These are phyloP conservation scores for Coniochaeta prunicola DNA, from an alignment of 2,329 filamentous ascomycete genomes.

Conservation along the genomic window DNA sequence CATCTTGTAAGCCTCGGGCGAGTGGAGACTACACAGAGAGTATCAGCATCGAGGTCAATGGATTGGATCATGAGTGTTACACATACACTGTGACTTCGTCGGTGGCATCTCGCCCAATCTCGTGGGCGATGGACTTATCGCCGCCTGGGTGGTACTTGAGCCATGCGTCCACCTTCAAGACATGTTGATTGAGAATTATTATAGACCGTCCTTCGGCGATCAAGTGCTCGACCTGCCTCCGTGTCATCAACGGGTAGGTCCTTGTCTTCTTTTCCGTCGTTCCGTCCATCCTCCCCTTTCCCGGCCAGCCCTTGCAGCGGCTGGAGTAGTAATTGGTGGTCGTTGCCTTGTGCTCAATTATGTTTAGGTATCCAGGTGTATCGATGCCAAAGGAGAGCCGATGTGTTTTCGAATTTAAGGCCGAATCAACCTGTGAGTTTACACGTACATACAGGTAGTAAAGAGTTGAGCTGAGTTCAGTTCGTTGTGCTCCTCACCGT, in stretches of 20 bases:
- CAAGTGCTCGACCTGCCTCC: conserved; percentile 64
- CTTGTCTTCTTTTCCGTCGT: not conserved
- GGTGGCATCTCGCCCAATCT: conserved; percentile 89
- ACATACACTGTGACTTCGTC: conserved; percentile 87
- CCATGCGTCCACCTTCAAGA: conserved; percentile 86
- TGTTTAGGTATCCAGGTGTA: not conserved
- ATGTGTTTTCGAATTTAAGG: not conserved
- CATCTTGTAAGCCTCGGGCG: conserved; percentile 61
- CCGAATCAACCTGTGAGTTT: not conserved
- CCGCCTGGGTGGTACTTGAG: conserved; percentile 86
- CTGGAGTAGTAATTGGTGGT: not conserved
- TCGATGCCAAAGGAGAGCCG: not conserved
- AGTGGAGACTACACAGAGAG: conserved; percentile 66
- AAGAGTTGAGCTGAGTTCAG: not conserved
- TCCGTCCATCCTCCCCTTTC: not conserved
- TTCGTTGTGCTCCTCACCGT: not conserved
- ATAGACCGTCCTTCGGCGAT: conserved; percentile 78
- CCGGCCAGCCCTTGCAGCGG: not conserved
- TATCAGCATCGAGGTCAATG: conserved; percentile 5
- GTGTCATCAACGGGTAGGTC: conserved; percentile 29
- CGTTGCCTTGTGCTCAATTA: not conserved
- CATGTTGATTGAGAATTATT: conserved; percentile 72
- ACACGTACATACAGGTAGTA: too few relatives aligned
- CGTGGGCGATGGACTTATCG: conserved; percentile 82
- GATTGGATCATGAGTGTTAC: not conserved